Percentiles rank a stretch among this genome's conserved stretches.
These are phyloP conservation scores for Parasitella parasitica DNA, from an alignment of 371 early-diverging fungal species.

Conservation along the genomic window DNA sequence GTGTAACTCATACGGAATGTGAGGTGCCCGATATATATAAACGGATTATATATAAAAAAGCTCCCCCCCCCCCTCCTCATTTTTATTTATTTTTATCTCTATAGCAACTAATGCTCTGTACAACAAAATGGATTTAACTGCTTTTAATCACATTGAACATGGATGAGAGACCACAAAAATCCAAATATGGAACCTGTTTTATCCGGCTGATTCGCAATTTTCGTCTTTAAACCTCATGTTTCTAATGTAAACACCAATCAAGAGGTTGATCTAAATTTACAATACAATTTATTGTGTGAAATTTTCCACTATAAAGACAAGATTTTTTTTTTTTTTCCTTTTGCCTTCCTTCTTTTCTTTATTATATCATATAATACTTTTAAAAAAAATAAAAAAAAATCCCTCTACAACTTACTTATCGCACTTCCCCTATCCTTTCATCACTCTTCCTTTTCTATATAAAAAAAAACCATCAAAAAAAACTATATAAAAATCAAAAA, in stretches of 20 bases:
- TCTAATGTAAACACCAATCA: constrained; percentile 6
- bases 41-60: too few species aligned
- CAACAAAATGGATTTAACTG: background rate
- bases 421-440: background rate
- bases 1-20: background rate
- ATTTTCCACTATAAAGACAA: background rate
- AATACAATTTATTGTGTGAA: background rate
- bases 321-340: background rate
- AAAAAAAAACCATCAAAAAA: constrained; percentile 10
- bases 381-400: background rate
- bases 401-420: background rate
- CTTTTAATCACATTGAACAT: background rate
- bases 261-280: background rate
- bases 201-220: background rate
- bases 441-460: background rate
- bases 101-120: background rate
- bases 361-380: background rate
- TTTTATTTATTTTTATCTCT: background rate
- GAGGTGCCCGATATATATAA: background rate
- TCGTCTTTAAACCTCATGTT: constrained; percentile 1
- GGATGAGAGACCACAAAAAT: background rate
- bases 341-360: background rate
- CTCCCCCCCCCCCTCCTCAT: too few species aligned
- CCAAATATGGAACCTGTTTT: background rate
- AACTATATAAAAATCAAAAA: background rate